Percentiles rank a stretch among this genome's conserved stretches.
Conservation (phyloP, 345 rosid genomes). For the Murraya koenigii region DNA sequence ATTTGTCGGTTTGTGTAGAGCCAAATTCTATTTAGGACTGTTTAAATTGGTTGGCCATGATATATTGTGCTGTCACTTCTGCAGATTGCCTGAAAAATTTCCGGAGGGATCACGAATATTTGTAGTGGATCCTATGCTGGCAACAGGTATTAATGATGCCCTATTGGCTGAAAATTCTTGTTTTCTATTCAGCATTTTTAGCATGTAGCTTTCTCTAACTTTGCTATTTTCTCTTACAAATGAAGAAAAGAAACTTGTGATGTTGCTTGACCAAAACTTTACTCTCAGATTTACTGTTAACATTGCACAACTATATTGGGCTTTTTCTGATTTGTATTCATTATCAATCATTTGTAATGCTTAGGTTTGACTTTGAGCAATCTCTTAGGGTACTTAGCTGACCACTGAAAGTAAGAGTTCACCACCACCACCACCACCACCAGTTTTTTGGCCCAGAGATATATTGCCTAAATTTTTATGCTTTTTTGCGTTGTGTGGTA, state of each 20-base stretch:
- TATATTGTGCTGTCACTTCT: conserved; percentile 19
- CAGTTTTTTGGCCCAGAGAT: neutral
- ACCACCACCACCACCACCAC: neutral
- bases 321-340: neutral
- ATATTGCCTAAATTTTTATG: neutral
- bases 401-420: neutral
- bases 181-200: neutral
- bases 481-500: neutral
- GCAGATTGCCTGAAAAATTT: conserved; percentile 79
- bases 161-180: neutral
- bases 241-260: neutral
- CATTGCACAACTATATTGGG: neutral
- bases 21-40: neutral
- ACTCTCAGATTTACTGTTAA: neutral
- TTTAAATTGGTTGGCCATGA: neutral
- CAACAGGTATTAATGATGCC: conserved; percentile 57
- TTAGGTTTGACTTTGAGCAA: neutral
- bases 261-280: neutral
- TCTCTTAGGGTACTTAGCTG: neutral
- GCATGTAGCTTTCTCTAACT: neutral
- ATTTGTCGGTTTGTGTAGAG: neutral
- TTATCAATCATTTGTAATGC: neutral
- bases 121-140: conserved; percentile 89
- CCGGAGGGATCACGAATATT: conserved; percentile 62
- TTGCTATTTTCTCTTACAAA: neutral